Evolutionary conservation across 1,284 basidiomycete species (phyloP).

Genomic region (Inonotus obliquus): DNA sequence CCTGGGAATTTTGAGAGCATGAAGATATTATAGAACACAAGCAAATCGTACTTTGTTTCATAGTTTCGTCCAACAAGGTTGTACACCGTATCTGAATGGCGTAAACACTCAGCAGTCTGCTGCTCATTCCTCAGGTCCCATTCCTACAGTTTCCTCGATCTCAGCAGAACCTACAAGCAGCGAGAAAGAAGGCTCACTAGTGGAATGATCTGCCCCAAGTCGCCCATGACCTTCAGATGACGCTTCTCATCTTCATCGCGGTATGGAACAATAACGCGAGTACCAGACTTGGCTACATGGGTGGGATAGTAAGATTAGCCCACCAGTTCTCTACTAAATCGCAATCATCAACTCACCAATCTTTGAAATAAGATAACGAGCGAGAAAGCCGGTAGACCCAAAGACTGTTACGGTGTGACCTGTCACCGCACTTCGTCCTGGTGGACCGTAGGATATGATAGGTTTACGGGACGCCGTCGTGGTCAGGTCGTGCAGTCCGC

Average conservation of each 20-base stretch:
- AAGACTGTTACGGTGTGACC: constrained; percentile 96
- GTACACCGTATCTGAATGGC: constrained; percentile 97
- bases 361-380: constrained; percentile 91
- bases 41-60: constrained; percentile 75
- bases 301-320: constrained; percentile 7
- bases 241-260: constrained; percentile 94
- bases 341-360: constrained; percentile 52
- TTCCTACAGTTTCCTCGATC: constrained; percentile 52
- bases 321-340: not conserved
- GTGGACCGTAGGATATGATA: constrained; percentile 68
- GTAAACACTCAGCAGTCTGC: constrained; percentile 91
- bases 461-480: constrained; percentile 60
- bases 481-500: constrained; percentile 65
- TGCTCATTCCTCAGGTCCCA: constrained; percentile 88
- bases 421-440: constrained; percentile 82
- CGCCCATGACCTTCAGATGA: constrained; percentile 89
- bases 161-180: not conserved
- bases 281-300: constrained; percentile 76
- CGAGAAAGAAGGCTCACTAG: constrained; percentile 53
- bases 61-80: constrained; percentile 89
- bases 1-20: constrained; percentile 41
- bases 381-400: constrained; percentile 94
- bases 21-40: constrained; percentile 5
- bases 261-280: constrained; percentile 94
- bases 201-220: constrained; percentile 94